A percentile compares a stretch with the other conserved stretches of the same genome.
Conservation (phyloP, 2,329 filamentous ascomycete genomes). For the Pyricularia pennisetigena region DNA sequence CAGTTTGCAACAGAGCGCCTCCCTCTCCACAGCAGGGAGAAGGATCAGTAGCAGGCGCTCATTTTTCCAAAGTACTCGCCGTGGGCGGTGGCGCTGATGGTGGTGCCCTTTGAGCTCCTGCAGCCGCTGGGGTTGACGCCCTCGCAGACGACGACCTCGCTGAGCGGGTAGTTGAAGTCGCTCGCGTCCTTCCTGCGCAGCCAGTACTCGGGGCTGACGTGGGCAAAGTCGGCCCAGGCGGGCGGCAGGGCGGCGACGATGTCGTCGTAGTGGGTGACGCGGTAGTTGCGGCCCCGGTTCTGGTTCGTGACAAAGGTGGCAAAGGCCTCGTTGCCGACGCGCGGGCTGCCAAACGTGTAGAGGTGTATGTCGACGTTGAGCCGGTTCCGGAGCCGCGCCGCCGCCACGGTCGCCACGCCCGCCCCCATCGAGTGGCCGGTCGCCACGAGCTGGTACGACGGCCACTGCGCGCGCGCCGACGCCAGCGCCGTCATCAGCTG, state of each 20-base stretch:
- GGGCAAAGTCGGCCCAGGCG: slow-evolving; percentile 42
- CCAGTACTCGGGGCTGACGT: slow-evolving; percentile 66
- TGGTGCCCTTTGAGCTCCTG: slow-evolving; percentile 32
- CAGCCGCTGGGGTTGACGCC: slow-evolving; percentile 37
- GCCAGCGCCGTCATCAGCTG: slow-evolving; percentile 33
- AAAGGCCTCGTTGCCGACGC: slow-evolving; percentile 49
- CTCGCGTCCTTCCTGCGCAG: slow-evolving; percentile 27
- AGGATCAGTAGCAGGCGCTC: slow-evolving; percentile 22
- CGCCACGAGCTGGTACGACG: slow-evolving; percentile 43
- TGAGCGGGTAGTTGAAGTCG: slow-evolving; percentile 24
- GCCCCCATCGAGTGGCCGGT: slow-evolving; percentile 63
- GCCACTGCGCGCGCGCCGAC: slow-evolving; percentile 32
- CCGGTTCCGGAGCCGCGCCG: slow-evolving; percentile 38
- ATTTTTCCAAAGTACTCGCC: slow-evolving; percentile 36
- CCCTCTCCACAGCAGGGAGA: background rate
- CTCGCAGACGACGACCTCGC: slow-evolving; percentile 34
- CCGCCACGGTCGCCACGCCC: slow-evolving; percentile 51
- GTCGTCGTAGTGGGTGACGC: slow-evolving; percentile 58
- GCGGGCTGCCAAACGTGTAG: slow-evolving; percentile 59
- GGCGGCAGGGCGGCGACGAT: slow-evolving; percentile 59
- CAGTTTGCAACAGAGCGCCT: background rate
- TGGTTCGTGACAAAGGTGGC: slow-evolving; percentile 43
- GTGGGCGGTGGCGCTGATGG: slow-evolving; percentile 35
- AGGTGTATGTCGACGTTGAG: slow-evolving; percentile 39
- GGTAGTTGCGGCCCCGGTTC: slow-evolving; percentile 38